Evolutionary conservation across 2,329 filamentous ascomycete species (phyloP).

Genomic region (Aspergillus fijiensis): DNA sequence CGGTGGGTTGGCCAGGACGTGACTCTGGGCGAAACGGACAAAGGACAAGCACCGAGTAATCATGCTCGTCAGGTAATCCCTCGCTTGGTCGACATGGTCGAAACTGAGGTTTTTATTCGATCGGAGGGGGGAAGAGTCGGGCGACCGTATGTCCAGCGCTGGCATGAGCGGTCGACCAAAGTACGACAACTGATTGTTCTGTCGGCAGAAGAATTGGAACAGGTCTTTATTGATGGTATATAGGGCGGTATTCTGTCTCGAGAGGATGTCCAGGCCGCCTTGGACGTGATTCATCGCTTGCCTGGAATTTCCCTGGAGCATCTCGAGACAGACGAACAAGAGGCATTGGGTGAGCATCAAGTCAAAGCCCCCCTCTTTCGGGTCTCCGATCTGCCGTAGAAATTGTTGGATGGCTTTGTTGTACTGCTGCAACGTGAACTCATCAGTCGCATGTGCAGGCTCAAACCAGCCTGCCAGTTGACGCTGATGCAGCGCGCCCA

Average conservation of each 20-base stretch:
- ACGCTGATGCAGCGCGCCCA: slow-evolving; percentile 51
- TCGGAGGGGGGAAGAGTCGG: neutral
- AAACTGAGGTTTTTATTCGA: neutral
- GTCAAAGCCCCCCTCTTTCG: slow-evolving; percentile 1
- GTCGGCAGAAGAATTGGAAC: neutral
- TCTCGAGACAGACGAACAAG: slow-evolving; percentile 21
- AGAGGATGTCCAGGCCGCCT: slow-evolving; percentile 20
- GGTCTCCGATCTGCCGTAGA: slow-evolving; percentile 30
- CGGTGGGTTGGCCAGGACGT: neutral
- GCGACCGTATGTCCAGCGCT: neutral
- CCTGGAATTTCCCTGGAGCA: slow-evolving; percentile 16
- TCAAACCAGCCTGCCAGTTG: neutral
- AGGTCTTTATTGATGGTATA: slow-evolving; percentile 14
- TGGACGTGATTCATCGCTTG: slow-evolving; percentile 21
- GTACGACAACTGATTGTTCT: slow-evolving; percentile 3
- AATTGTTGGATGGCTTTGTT: slow-evolving; percentile 48
- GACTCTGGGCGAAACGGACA: neutral
- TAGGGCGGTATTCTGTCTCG: neutral
- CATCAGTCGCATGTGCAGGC: slow-evolving; percentile 14
- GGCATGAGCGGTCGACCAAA: slow-evolving; percentile 1
- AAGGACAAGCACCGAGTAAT: neutral
- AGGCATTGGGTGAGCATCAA: slow-evolving; percentile 18
- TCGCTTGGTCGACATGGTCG: neutral
- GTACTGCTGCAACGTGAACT: slow-evolving; percentile 50
- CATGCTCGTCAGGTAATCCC: neutral